Evolutionary conservation across 768 basidiomycete genomes (phyloP).

Genomic region (Phaeotremella skinneri): DNA sequence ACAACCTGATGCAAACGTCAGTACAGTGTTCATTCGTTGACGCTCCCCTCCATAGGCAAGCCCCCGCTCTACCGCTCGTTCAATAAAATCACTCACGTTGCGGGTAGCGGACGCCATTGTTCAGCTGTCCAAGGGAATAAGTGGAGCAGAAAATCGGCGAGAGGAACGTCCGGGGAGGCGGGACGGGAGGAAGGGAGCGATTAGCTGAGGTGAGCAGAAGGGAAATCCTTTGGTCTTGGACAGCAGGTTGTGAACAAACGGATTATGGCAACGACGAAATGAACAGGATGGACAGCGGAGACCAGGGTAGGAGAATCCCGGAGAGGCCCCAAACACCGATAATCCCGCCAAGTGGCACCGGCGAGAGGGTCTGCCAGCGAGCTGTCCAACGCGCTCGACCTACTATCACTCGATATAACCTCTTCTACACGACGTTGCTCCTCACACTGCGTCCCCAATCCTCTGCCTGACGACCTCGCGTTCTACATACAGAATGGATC

Average conservation of each 20-base stretch:
- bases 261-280: no score
- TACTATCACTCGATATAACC: no score
- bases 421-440: neutral
- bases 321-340: neutral
- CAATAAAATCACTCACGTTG: conserved; percentile 31
- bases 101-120: conserved; percentile 28
- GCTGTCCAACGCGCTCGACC: no score
- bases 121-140: neutral
- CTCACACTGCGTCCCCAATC: neutral
- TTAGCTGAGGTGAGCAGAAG: neutral
- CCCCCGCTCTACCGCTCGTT: neutral
- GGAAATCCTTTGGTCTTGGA: no score
- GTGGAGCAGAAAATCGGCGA: neutral
- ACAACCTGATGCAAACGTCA: conserved; percentile 65
- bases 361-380: neutral
- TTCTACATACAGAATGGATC: conserved; percentile 41
- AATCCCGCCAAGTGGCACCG: neutral
- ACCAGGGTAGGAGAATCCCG: neutral
- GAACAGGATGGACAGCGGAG: neutral
- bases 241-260: no score
- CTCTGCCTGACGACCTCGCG: neutral
- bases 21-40: conserved; percentile 3
- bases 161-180: neutral
- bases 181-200: neutral
- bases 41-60: no score